Evolutionary conservation across 2,329 filamentous ascomycete genomes (phyloP).

Genomic region (Pyrenophora graminea): DNA sequence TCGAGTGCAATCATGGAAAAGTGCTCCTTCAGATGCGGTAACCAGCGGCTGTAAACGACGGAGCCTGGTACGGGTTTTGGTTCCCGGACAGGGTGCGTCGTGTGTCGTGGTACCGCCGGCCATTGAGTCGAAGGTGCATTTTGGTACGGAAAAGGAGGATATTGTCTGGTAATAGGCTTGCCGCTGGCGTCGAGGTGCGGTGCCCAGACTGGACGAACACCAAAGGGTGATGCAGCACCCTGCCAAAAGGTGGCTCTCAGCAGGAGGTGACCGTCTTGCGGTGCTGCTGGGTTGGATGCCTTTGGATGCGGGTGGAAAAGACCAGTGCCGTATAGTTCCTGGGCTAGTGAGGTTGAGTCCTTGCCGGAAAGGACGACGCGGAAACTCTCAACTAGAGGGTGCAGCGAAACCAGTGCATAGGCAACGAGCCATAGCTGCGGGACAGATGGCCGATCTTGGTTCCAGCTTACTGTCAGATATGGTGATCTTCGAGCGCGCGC

Average conservation of each 20-base stretch:
- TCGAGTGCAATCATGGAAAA: slow-evolving; percentile 79
- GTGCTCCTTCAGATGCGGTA: slow-evolving; percentile 74
- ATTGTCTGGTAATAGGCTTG: slow-evolving; percentile 47
- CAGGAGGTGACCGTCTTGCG: slow-evolving; percentile 52
- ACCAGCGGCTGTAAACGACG: slow-evolving; percentile 76
- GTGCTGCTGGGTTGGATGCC: slow-evolving; percentile 38
- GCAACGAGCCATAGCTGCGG: slow-evolving; percentile 55
- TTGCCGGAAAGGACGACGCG: slow-evolving; percentile 49
- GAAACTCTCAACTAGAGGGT: slow-evolving; percentile 52
- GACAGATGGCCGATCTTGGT: slow-evolving; percentile 46
- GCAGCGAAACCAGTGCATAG: slow-evolving; percentile 51
- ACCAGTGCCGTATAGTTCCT: slow-evolving; percentile 50
- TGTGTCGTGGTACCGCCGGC: slow-evolving; percentile 56
- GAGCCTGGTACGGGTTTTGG: slow-evolving; percentile 72
- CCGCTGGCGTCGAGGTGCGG: slow-evolving; percentile 40
- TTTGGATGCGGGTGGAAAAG: slow-evolving; percentile 51
- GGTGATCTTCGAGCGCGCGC: slow-evolving; percentile 53
- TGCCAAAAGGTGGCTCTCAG: slow-evolving; percentile 56
- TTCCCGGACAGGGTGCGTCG: slow-evolving; percentile 71
- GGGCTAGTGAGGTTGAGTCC: slow-evolving; percentile 42
- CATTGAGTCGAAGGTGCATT: slow-evolving; percentile 55
- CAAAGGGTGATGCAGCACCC: slow-evolving; percentile 50
- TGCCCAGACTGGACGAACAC: slow-evolving; percentile 48
- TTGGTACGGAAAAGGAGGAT: slow-evolving; percentile 50
- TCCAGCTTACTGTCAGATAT: slow-evolving; percentile 50